A percentile compares a stretch with the other conserved stretches of the same genome.
Evolutionary conservation across 257 asterid species (phyloP).

Genomic region (Scutellaria baicalensis): DNA sequence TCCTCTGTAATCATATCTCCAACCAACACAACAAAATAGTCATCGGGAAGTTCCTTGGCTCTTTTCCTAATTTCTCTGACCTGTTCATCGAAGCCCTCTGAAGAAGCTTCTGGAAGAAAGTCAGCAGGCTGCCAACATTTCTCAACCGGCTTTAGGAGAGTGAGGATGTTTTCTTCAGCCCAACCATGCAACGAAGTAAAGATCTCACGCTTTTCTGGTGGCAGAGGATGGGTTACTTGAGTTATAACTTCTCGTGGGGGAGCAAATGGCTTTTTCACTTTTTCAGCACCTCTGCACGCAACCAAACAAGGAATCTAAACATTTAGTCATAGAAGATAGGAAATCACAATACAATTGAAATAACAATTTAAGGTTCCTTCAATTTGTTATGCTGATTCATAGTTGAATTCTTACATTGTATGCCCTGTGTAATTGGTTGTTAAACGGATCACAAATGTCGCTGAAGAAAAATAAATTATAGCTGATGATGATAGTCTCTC

Average conservation of each 20-base stretch:
- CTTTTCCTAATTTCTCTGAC: constrained; percentile 40
- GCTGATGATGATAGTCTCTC: too few relatives aligned
- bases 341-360: not conserved
- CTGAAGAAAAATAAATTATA: too few relatives aligned
- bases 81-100: constrained; percentile 48
- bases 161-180: constrained; percentile 43
- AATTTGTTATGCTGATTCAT: not conserved
- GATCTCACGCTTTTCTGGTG: constrained; percentile 54
- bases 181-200: constrained; percentile 35
- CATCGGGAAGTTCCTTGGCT: constrained; percentile 41
- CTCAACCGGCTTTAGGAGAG: constrained; percentile 44
- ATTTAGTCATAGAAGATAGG: not conserved
- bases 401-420: not conserved
- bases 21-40: constrained; percentile 45
- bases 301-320: not conserved
- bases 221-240: constrained; percentile 42
- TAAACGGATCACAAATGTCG: not conserved
- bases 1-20: constrained; percentile 60
- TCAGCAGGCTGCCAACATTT: constrained; percentile 54
- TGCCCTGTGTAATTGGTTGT: not conserved
- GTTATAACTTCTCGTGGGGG: constrained; percentile 45
- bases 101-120: constrained; percentile 47
- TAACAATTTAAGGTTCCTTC: not conserved
- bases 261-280: constrained; percentile 31
- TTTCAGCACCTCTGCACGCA: constrained; percentile 28